Base-by-base conservation (phyloP, 2,329 filamentous ascomycete species). In the Alternaria alternata region DNA sequence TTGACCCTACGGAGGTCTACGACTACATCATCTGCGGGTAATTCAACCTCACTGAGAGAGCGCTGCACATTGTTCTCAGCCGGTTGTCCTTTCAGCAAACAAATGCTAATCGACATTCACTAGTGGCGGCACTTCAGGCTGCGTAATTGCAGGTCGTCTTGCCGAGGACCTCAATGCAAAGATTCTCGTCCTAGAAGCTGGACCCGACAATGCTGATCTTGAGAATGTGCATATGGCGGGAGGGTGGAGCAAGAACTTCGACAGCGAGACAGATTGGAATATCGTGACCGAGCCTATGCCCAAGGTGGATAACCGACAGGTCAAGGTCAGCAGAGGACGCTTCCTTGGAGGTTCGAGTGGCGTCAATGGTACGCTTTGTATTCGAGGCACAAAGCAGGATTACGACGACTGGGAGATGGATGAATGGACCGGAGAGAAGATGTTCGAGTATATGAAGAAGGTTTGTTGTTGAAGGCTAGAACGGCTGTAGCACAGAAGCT, bases 381-480 rank as follows among this genome's bases (percentile, higher is more conserved):
- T 85, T 28, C 79, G 83, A 5, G 83, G 83, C 22, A 78, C 76
- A 9, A 83, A 81, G 67, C 82, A 85, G 44, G 79, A 80, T 59
- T 81, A 83, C 20, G 84, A 88, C 71, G 85, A 88, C 58, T 87
- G 86, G 86, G 80, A 74, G 2, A 63, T 85, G 55, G 82, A 79
- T 36, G 86, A 84, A 3, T 86, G 86, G 86, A 83, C 79, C 55
- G 85, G 86, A 4, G 82, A 85, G 4, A 85, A 88, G 22, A 82
- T 88, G 63, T 88, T 85, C 61, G 76, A 73, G 12, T 86, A 84
- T 54, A 88, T 88, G 82, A 80, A 75, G 51, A 87, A 86, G 71
- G 84, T 69, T 47, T 1, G 53, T 26, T 4, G 2, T 43, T 1
- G 6, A 18, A 7, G 5, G 12, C n/a, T 5, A 7, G 24, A 2